A percentile compares a stretch with the other conserved stretches of the same genome.
These are phyloP conservation scores for Prunella vulgaris DNA, from an alignment of 257 asterid genomes.

Conservation along the genomic window DNA sequence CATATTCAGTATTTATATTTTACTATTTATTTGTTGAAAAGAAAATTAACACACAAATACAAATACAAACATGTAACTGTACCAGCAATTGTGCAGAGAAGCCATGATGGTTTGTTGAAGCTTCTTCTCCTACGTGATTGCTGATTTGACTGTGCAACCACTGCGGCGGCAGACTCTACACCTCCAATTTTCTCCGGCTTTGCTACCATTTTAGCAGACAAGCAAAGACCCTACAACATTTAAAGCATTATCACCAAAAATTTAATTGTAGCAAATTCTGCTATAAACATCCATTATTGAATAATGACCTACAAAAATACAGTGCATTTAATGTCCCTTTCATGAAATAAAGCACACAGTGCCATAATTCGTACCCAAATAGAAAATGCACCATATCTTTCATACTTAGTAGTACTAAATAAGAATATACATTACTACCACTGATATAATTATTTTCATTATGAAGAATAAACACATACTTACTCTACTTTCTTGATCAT, in stretches of 20 bases:
- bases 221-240: slow-evolving; percentile 20
- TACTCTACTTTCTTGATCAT: not conserved
- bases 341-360: slow-evolving; percentile 10
- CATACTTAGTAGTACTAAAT: not conserved
- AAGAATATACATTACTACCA: not conserved
- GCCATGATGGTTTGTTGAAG: slow-evolving; percentile 86
- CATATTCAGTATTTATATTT: not conserved
- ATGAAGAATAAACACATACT: not conserved
- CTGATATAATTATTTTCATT: not conserved
- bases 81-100: slow-evolving; percentile 86
- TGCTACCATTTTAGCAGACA: slow-evolving; percentile 40
- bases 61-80: no score
- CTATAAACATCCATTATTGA: not conserved
- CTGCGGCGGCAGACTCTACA: slow-evolving; percentile 30
- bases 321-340: not conserved
- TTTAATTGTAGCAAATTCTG: slow-evolving; percentile 5
- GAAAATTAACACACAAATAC: no score
- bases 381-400: not conserved
- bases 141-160: slow-evolving; percentile 27
- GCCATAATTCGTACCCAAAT: not conserved
- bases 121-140: slow-evolving; percentile 39
- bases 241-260: not conserved
- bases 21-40: no score
- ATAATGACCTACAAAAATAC: slow-evolving; percentile 1
- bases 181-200: slow-evolving; percentile 37